Evolutionary conservation across 495 filamentous ascomycete genomes (phyloP), one percentile per base, ranked within the genome.

Genomic region (Darksidea phi): DNA sequence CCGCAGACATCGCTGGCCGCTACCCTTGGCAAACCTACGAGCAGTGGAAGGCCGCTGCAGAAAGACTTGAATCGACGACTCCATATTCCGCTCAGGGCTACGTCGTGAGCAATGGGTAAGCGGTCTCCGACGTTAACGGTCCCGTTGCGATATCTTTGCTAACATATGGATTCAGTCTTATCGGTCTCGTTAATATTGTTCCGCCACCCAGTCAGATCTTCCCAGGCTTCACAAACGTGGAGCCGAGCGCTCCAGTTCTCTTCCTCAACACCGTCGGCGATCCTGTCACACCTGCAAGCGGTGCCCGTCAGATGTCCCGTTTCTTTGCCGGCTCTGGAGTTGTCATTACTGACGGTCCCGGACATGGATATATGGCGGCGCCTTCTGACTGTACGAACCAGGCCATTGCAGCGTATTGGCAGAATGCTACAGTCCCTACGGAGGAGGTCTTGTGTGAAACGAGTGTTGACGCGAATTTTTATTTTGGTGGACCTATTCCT

Each of bases 1-100:
- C 54, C 6, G 43, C 48, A 7, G 54, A 57, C 26, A 48, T 57
- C 26, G 54, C 38, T 17, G 54, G 54, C 15, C 38, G 54, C 13
- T 57, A 57, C 26, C 54, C 54, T 28, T 57, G 41, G 41, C 26
- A 15, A 6, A 57, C 41, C 13, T 57, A 48, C 43, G 54, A 57
- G 24, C 41, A 57, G n/a, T 57, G 13, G 12, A 57, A 57, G 28
- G 54, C 54, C 13, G 54, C 54, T 18, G 21, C 24, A 6, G 54
- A 57, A 8, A 20, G 42, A 17, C 41, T 48, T 12, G 41, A 25
- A 32, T 15, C 2, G 6, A 57, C 54, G 17, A 28, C 54, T 24
- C 54, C 54, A 24, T 57, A 57, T 48, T 24, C 21, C 17, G 54
- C 43, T 55, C 26, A 21, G 12, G 20, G 24, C 2, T 45, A 42